A percentile compares a stretch with the other conserved stretches of the same genome.
Conservation (phyloP, 495 filamentous ascomycete species). For the Aspergillus leporis region DNA sequence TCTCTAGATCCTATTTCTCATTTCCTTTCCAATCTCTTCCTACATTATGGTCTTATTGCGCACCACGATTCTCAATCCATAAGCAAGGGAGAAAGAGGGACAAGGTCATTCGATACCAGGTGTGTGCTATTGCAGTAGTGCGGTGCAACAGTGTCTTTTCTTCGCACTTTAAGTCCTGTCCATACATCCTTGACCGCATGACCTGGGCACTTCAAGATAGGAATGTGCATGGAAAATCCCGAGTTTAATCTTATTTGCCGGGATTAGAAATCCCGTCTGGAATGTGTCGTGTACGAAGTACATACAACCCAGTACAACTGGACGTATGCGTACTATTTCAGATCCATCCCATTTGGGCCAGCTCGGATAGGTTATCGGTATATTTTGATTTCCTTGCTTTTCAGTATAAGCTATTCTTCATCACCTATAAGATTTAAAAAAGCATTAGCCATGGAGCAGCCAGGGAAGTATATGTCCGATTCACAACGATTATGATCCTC, state of each 20-base stretch:
- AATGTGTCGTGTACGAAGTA: not conserved
- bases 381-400: conserved; percentile 5
- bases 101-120: conserved; percentile 5
- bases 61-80: not conserved
- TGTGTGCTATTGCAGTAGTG: conserved; percentile 6
- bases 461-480: conserved; percentile 1
- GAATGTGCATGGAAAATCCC: not conserved
- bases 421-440: not conserved
- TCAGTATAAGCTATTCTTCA: conserved; percentile 5
- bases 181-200: not conserved
- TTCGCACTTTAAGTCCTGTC: not conserved
- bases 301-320: not conserved
- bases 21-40: not conserved
- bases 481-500: not conserved
- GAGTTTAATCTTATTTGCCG: conserved; percentile 1
- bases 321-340: not conserved
- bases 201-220: not conserved
- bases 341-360: not conserved
- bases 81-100: conserved; percentile 11
- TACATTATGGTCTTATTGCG: not conserved
- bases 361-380: not conserved
- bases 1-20: not conserved
- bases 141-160: conserved; percentile 5
- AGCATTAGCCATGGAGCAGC: not conserved
- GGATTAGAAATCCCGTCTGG: not conserved